These are phyloP conservation scores for Eucommia ulmoides DNA, from an alignment of 257 asterid species.

Conservation along the genomic window DNA sequence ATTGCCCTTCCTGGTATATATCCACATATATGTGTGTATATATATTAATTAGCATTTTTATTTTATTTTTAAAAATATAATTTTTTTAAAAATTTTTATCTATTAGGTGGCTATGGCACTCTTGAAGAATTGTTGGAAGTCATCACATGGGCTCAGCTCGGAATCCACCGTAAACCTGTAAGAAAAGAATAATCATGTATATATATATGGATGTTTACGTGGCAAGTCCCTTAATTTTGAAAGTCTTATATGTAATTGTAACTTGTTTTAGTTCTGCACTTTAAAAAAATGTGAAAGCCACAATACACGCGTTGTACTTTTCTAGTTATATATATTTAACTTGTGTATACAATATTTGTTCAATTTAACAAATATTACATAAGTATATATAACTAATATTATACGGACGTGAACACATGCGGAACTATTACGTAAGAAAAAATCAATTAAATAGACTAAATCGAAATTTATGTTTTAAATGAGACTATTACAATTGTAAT, in stretches of 20 bases:
- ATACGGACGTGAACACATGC: neutral
- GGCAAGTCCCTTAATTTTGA: neutral
- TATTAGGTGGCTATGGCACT: constrained; percentile 58
- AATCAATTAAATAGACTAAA: neutral
- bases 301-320: neutral
- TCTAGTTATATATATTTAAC: too few relatives aligned
- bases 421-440: neutral
- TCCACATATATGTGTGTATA: too few relatives aligned
- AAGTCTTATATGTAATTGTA: too few relatives aligned
- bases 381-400: too few relatives aligned
- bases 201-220: neutral
- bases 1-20: constrained; percentile 66
- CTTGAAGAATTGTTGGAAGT: constrained; percentile 49
- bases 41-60: too few relatives aligned
- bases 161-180: constrained; percentile 55
- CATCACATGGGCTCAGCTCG: constrained; percentile 53
- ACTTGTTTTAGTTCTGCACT: neutral
- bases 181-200: neutral
- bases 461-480: neutral
- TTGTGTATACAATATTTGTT: neutral
- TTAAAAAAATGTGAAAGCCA: neutral
- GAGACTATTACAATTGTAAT: too few relatives aligned
- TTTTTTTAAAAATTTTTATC: too few relatives aligned
- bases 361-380: neutral
- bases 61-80: too few relatives aligned